phyloP scores from a whole-genome alignment of 2,329 filamentous ascomycete species.

The Diaporthe vexans region DNA sequence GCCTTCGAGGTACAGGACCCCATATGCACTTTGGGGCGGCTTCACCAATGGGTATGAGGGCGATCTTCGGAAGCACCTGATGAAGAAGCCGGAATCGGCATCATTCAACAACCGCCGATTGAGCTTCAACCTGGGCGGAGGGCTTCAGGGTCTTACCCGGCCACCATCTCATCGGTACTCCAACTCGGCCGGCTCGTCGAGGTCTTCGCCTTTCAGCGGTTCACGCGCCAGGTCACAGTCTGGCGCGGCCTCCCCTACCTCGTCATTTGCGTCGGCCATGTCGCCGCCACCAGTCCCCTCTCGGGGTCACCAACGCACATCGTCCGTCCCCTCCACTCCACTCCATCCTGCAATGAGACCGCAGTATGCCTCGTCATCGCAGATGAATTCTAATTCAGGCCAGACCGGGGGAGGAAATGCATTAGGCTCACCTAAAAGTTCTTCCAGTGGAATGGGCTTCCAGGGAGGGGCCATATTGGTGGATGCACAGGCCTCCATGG shows the following conservation, averaged over 20 bases:
- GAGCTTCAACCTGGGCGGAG: constrained; percentile 42
- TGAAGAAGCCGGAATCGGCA: constrained; percentile 55
- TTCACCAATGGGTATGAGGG: constrained; percentile 75
- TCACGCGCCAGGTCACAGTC: constrained; percentile 35
- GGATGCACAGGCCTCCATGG: constrained; percentile 12
- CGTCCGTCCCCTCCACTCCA: constrained; percentile 43
- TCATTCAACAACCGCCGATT: constrained; percentile 48
- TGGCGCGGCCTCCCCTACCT: constrained; percentile 39
- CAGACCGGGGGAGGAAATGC: constrained; percentile 25
- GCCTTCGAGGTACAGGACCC: constrained; percentile 69
- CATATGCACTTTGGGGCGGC: constrained; percentile 69
- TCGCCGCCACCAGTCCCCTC: constrained; percentile 41
- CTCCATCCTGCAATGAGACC: constrained; percentile 56
- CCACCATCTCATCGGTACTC: constrained; percentile 42
- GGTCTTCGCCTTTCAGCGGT: constrained; percentile 37
- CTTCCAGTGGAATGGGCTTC: background rate
- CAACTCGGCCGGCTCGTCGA: constrained; percentile 41
- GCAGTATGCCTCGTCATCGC: constrained; percentile 46
- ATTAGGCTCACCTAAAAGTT: constrained; percentile 12
- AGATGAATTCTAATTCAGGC: constrained; percentile 35
- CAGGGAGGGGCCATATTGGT: background rate
- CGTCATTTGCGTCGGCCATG: constrained; percentile 41
- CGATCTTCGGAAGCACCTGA: constrained; percentile 61
- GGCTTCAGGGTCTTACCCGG: constrained; percentile 40
- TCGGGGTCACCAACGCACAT: constrained; percentile 40